These are phyloP conservation scores for Acorus gramineus DNA, from an alignment of 106 monocot species.

Conservation along the genomic window DNA sequence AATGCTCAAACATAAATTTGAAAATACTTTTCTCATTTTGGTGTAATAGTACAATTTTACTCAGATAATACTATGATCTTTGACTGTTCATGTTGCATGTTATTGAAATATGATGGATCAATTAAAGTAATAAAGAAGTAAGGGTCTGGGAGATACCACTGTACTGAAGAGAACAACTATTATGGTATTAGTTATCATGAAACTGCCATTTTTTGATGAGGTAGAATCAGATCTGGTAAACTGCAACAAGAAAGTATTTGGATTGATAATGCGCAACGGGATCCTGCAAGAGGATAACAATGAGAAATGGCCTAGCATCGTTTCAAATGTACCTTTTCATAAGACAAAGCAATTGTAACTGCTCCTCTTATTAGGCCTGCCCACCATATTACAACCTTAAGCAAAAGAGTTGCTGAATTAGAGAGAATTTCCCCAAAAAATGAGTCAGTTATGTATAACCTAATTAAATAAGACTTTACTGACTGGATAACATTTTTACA, in stretches of 20 bases:
- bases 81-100: too few species aligned
- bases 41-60: too few species aligned
- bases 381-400: constrained; percentile 30
- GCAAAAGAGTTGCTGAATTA: not conserved
- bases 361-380: constrained; percentile 31
- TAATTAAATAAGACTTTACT: too few species aligned
- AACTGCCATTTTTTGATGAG: constrained; percentile 15
- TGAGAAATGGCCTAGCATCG: not conserved
- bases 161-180: constrained; percentile 24
- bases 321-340: constrained; percentile 7
- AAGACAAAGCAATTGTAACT: constrained; percentile 27
- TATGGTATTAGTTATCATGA: constrained; percentile 18
- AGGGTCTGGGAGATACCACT: constrained; percentile 10
- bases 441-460: too few species aligned
- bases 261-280: not conserved
- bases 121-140: too few species aligned
- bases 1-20: too few species aligned
- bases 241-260: constrained; percentile 2
- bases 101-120: too few species aligned
- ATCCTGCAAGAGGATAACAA: not conserved
- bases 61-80: too few species aligned
- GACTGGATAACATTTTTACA: too few species aligned
- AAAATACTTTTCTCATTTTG: too few species aligned
- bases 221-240: not conserved
- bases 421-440: too few species aligned